Conservation (phyloP, 2,329 filamentous ascomycete species). For the Xylariaceae sp. region DNA sequence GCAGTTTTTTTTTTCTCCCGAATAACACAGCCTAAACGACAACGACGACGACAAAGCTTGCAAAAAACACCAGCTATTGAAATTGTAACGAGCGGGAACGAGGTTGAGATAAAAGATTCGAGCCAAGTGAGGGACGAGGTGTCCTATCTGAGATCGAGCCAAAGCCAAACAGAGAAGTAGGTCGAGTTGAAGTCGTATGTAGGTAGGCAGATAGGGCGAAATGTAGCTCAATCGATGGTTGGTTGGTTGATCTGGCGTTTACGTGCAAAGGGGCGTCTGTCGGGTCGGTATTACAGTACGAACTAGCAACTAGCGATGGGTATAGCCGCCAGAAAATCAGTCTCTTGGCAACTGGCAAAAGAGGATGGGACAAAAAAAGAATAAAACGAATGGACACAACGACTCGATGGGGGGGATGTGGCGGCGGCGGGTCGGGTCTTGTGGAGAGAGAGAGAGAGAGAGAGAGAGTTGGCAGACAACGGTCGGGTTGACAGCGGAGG, state of each 20-base stretch:
- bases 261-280: no score
- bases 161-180: constrained; percentile 32
- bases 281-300: constrained; percentile 28
- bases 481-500: constrained; percentile 34
- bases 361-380: constrained; percentile 24
- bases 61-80: constrained; percentile 25
- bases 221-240: no score
- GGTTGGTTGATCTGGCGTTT: no score
- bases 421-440: constrained; percentile 21
- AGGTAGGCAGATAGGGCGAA: neutral
- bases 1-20: neutral
- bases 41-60: constrained; percentile 22
- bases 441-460: no score
- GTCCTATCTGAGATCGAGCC: constrained; percentile 24
- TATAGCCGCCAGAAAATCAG: constrained; percentile 18
- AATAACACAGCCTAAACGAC: constrained; percentile 24
- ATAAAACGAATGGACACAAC: constrained; percentile 40
- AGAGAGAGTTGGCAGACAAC: constrained; percentile 34
- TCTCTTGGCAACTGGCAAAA: constrained; percentile 31
- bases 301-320: constrained; percentile 26
- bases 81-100: constrained; percentile 40
- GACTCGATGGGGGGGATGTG: constrained; percentile 36
- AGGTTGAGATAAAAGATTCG: constrained; percentile 19
- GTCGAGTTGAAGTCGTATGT: constrained; percentile 34
- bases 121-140: constrained; percentile 29